phyloP scores from a whole-genome alignment of 1,139 yeast genomes.

The Pichia sp. region DNA sequence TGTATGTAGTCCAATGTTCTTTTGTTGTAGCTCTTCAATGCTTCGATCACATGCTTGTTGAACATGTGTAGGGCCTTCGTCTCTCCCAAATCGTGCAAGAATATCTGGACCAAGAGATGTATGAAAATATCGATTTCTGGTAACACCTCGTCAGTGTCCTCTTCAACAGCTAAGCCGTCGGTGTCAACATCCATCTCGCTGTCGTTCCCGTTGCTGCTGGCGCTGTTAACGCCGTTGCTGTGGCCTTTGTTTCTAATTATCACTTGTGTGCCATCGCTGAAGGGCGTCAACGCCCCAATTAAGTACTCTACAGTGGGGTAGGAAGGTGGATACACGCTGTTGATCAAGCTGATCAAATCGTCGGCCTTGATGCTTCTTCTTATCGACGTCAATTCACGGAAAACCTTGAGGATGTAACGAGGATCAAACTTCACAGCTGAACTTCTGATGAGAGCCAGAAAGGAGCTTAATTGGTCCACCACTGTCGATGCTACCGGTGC shows the following conservation, averaged over 20 bases:
- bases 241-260: constrained; percentile 8
- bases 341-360: constrained; percentile 52
- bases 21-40: constrained; percentile 64
- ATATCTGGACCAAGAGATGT: constrained; percentile 74
- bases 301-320: constrained; percentile 44
- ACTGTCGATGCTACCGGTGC: constrained; percentile 5
- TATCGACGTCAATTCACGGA: constrained; percentile 75
- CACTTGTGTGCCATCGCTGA: constrained; percentile 18
- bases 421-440: constrained; percentile 80
- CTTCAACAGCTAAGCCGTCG: constrained; percentile 24
- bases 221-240: not conserved
- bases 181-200: constrained; percentile 30
- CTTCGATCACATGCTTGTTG: constrained; percentile 50
- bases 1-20: constrained; percentile 82
- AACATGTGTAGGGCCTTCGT: constrained; percentile 48
- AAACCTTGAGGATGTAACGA: constrained; percentile 77
- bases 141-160: constrained; percentile 31
- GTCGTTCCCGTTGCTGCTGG: constrained; percentile 5
- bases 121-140: constrained; percentile 82
- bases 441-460: constrained; percentile 45
- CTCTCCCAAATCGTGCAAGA: constrained; percentile 60
- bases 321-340: constrained; percentile 47
- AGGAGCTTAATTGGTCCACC: constrained; percentile 6
- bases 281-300: constrained; percentile 35
- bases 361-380: constrained; percentile 59